These are phyloP conservation scores for Geosmithia morbida DNA, from an alignment of 2,329 filamentous ascomycete genomes.

Conservation along the genomic window DNA sequence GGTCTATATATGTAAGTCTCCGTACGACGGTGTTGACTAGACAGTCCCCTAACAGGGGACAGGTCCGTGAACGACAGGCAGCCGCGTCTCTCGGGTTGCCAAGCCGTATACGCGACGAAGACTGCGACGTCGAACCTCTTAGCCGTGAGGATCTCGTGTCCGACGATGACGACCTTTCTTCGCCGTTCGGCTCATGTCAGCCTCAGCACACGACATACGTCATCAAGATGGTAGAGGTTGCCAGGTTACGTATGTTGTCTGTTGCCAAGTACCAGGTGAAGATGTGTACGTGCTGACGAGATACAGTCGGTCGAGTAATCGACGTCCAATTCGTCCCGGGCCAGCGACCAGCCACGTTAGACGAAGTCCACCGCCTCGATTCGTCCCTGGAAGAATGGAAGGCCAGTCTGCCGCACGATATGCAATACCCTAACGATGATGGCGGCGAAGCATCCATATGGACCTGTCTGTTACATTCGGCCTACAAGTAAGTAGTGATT, in stretches of 20 bases:
- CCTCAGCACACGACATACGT: constrained; percentile 18
- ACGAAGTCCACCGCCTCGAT: constrained; percentile 12
- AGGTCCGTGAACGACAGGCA: constrained; percentile 21
- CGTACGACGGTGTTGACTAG: neutral
- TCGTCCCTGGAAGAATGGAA: constrained; percentile 17
- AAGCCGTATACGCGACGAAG: constrained; percentile 21
- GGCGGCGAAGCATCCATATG: constrained; percentile 16
- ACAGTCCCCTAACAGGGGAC: constrained; percentile 1
- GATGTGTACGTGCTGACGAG: neutral
- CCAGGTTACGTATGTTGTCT: constrained; percentile 13
- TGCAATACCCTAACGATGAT: constrained; percentile 14
- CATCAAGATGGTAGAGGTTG: constrained; percentile 22
- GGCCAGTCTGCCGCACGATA: constrained; percentile 14
- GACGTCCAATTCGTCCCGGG: constrained; percentile 21
- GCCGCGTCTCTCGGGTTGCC: constrained; percentile 20
- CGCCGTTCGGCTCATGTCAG: constrained; percentile 13
- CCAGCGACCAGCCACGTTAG: constrained; percentile 11
- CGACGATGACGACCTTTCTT: constrained; percentile 7
- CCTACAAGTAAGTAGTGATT: constrained; percentile 15
- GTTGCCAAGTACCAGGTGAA: no score
- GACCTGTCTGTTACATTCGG: constrained; percentile 20
- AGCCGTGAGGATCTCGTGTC: constrained; percentile 15
- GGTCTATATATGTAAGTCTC: constrained; percentile 34
- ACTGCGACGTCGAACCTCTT: constrained; percentile 21
- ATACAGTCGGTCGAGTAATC: constrained; percentile 17